phyloP scores from a whole-genome alignment of 352 stramenopile genomes.

The Pythium rhizo-oryzae region DNA sequence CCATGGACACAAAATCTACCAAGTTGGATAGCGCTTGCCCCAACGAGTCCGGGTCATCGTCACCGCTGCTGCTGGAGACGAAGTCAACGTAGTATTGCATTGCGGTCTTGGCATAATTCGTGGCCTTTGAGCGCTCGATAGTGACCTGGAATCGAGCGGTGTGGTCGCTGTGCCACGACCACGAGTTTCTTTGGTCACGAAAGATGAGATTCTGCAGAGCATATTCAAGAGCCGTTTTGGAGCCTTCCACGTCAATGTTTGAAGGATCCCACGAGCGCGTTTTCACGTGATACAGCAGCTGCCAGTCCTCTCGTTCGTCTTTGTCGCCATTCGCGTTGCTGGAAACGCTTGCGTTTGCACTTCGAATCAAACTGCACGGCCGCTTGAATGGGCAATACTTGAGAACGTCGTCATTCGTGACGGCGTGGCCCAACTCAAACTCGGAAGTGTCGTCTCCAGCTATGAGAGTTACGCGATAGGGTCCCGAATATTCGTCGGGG shows the following conservation, averaged over 20 bases:
- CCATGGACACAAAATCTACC: constrained; percentile 39
- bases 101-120: constrained; percentile 22
- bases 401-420: constrained; percentile 63
- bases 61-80: constrained; percentile 7
- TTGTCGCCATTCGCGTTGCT: constrained; percentile 32
- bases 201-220: constrained; percentile 45
- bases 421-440: constrained; percentile 45
- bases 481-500: constrained; percentile 41
- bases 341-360: constrained; percentile 29
- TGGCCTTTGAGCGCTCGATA: constrained; percentile 38
- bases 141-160: constrained; percentile 43
- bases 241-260: constrained; percentile 51
- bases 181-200: constrained; percentile 31
- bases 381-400: constrained; percentile 47
- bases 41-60: constrained; percentile 22
- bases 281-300: constrained; percentile 33
- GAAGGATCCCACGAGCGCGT: constrained; percentile 40
- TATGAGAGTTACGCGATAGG: constrained; percentile 54
- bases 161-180: constrained; percentile 28
- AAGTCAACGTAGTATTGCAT: constrained; percentile 40
- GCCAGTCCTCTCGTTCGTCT: constrained; percentile 11
- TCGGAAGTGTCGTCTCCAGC: constrained; percentile 34
- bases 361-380: constrained; percentile 48
- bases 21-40: constrained; percentile 33
- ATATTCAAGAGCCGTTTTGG: constrained; percentile 35